Percentiles rank a stretch among this genome's conserved stretches.
phyloP scores from a whole-genome alignment of 2,329 filamentous ascomycete species.

The Penicillium freii region DNA sequence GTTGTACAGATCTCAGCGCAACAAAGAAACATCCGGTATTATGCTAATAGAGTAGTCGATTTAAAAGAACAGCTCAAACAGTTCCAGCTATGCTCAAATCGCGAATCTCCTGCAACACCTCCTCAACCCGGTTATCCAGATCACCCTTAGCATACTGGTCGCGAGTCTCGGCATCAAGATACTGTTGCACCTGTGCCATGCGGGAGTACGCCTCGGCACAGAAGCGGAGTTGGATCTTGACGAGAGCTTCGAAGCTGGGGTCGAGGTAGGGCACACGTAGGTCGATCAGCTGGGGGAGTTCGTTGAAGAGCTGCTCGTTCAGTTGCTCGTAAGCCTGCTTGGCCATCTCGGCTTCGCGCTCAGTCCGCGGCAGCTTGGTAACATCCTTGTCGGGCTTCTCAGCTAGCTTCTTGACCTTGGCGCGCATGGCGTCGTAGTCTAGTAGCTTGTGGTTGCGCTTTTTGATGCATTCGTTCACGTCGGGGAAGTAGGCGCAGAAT shows the following conservation, averaged over 20 bases:
- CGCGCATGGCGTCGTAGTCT: slow-evolving; percentile 93
- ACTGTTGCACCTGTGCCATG: slow-evolving; percentile 99
- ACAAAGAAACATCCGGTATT: slow-evolving; percentile 15
- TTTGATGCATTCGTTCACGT: slow-evolving; percentile 99
- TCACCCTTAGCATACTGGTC: slow-evolving; percentile 95
- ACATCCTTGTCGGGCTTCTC: slow-evolving; percentile 99
- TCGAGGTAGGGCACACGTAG: slow-evolving; percentile 95
- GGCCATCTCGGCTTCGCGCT: slow-evolving; percentile 95
- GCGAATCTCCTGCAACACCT: slow-evolving; percentile 94
- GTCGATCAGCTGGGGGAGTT: slow-evolving; percentile 94
- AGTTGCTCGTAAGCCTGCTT: slow-evolving; percentile 91
- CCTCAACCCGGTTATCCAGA: slow-evolving; percentile 85
- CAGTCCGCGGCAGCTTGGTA: slow-evolving; percentile 89
- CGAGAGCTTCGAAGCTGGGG: slow-evolving; percentile 92
- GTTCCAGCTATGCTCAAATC: slow-evolving; percentile 87
- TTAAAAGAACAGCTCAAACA: slow-evolving; percentile 44
- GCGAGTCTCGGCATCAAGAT: slow-evolving; percentile 89
- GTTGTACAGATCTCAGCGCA: not conserved
- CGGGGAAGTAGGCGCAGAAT: slow-evolving; percentile 97
- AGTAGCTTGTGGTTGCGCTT: slow-evolving; percentile 98
- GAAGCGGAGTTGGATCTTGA: slow-evolving; percentile 97
- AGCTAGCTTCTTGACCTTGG: slow-evolving; percentile 92
- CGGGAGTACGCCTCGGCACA: slow-evolving; percentile 95
- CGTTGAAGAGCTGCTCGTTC: slow-evolving; percentile 90
- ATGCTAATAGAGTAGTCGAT: slow-evolving; percentile 9